A percentile compares a stretch with the other conserved stretches of the same genome.
Evolutionary conservation across 805 yeast species (phyloP).

Genomic region (Kazachstania bromeliacearum): DNA sequence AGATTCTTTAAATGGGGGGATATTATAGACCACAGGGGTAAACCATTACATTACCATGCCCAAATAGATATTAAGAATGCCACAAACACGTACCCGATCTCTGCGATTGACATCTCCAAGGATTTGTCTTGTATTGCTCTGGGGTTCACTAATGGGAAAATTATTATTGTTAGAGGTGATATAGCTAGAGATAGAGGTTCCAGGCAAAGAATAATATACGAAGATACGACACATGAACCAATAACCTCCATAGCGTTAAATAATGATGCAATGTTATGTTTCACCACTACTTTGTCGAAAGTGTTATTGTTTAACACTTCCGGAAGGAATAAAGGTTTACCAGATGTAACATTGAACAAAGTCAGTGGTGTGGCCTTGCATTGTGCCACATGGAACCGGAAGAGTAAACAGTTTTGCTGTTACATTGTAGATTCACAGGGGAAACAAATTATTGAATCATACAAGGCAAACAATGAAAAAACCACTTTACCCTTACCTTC

Average conservation of each 20-base stretch:
- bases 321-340: constrained; percentile 67
- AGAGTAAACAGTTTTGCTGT: constrained; percentile 46
- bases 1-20: constrained; percentile 54
- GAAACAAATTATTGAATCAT: constrained; percentile 39
- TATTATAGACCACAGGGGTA: constrained; percentile 2
- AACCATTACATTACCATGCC: constrained; percentile 38
- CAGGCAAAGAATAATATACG: constrained; percentile 71
- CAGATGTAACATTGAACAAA: constrained; percentile 39
- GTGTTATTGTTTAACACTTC: constrained; percentile 64
- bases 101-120: constrained; percentile 18
- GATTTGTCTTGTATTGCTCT: constrained; percentile 23
- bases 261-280: constrained; percentile 43
- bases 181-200: constrained; percentile 81
- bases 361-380: constrained; percentile 37
- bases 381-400: constrained; percentile 33
- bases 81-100: constrained; percentile 64
- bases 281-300: constrained; percentile 65
- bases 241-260: constrained; percentile 65
- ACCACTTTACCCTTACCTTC: constrained; percentile 33
- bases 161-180: constrained; percentile 79
- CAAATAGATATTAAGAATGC: constrained; percentile 59
- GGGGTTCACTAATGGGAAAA: constrained; percentile 50
- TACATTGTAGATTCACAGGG: constrained; percentile 45
- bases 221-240: constrained; percentile 54
- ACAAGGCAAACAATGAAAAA: constrained; percentile 45